Evolutionary conservation across 352 stramenopile genomes (phyloP), one percentile per base, ranked within the genome.

Genomic region (Thalassiosira ordinaria): DNA sequence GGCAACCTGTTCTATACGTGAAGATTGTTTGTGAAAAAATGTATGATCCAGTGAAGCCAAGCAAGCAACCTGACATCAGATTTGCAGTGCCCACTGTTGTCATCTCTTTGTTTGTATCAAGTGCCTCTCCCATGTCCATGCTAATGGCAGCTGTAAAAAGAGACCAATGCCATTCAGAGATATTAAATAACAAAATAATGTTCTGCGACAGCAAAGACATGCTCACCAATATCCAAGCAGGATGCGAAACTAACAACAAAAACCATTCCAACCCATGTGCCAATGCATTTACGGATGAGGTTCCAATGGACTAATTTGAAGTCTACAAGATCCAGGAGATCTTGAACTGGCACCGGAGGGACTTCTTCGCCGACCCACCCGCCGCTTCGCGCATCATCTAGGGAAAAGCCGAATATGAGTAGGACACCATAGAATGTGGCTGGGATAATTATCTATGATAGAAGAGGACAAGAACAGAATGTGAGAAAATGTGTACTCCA

Each of bases 21-120:
- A 98, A 97, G 24, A 98, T 91, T 13, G 95, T 98, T 67, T 98
- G 94, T 24, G 92, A 97, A 86, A 98, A 98, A n/a, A 98, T 97
- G 63, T 97, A 98, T 3, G 90, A 95, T 16, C 94, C 93, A 7
- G 92, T 95, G 41, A 86, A 88, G 1, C 95, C 95, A 33, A 95
- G 94, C 16, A 83, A 90, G 16, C 96, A 72, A 0, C 95, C 95
- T 52, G 91, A 96, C 14, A 97, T 65, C 20, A 97, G 64, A 41
- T 98, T 98, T 46, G 91, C 94, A 52, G 86, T 85, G 2, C 95
- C 95, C 22, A 98, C 94, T 2, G 91, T 97, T 41, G 95, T 89
- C 29, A 97, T 88, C 67, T 98, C 95, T 57, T 95, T 88, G 67
- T 98, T 96, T 69, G 96, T 97, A 80, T 97, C 91, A 70, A 98